Conservation (phyloP, 148 eudicot species). For the Camellia granthamiana region DNA sequence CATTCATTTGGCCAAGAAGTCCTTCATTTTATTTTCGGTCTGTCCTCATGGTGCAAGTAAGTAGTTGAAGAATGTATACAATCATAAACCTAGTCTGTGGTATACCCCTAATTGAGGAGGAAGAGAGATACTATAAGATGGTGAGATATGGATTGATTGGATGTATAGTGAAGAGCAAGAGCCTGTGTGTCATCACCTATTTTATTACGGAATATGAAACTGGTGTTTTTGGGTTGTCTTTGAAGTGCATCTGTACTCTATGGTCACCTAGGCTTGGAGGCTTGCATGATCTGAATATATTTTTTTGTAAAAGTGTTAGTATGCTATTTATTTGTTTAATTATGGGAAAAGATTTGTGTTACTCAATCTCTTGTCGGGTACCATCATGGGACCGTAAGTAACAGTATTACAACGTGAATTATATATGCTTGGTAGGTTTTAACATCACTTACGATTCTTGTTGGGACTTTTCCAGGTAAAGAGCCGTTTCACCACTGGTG, state of each 20-base stretch:
- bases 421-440: background rate
- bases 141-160: background rate
- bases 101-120: background rate
- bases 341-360: background rate
- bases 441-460: background rate
- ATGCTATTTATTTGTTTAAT: background rate
- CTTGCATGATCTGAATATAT: background rate
- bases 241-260: background rate
- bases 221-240: background rate
- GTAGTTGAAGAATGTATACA: background rate
- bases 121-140: background rate
- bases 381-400: background rate
- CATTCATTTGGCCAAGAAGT: background rate
- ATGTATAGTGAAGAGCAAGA: background rate
- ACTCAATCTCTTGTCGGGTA: too few relatives aligned
- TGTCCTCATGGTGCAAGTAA: background rate
- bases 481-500: constrained; percentile 92
- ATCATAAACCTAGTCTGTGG: background rate
- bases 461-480: constrained; percentile 55
- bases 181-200: background rate
- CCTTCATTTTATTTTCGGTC: background rate
- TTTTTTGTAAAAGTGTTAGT: background rate
- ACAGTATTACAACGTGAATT: background rate
- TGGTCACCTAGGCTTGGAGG: constrained; percentile 7
- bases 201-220: background rate